Percentiles rank a stretch among this genome's conserved stretches.
Evolutionary conservation across 2,329 filamentous ascomycete genomes (phyloP).

Genomic region (Cordyceps cateniannulata): DNA sequence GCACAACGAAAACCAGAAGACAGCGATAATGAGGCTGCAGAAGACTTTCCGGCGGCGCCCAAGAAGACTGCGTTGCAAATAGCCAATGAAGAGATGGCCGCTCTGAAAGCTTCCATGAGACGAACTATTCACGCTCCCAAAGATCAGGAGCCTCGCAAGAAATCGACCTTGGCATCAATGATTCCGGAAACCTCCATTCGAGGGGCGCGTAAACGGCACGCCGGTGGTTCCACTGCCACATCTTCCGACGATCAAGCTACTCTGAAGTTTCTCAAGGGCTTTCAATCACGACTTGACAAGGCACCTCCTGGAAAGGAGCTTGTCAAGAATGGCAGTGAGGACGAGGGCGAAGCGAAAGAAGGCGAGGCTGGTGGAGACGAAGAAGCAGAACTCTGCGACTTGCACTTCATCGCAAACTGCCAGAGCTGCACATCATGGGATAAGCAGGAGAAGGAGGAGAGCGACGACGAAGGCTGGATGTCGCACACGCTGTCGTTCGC

Average conservation of each 20-base stretch:
- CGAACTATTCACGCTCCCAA: slow-evolving; percentile 47
- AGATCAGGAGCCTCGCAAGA: slow-evolving; percentile 51
- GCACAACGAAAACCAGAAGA: neutral
- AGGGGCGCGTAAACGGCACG: slow-evolving; percentile 59
- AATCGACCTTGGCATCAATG: slow-evolving; percentile 64
- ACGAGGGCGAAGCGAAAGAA: slow-evolving; percentile 12
- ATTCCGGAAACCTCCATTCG: slow-evolving; percentile 65
- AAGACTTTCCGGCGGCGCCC: slow-evolving; percentile 19
- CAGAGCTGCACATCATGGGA: slow-evolving; percentile 89
- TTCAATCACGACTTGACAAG: slow-evolving; percentile 68
- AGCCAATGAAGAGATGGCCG: slow-evolving; percentile 75
- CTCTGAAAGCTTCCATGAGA: slow-evolving; percentile 75
- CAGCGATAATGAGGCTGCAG: neutral
- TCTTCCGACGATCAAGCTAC: slow-evolving; percentile 56
- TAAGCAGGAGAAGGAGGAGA: slow-evolving; percentile 51
- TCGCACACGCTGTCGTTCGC: slow-evolving; percentile 77
- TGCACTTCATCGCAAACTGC: slow-evolving; percentile 94
- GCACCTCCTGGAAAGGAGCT: slow-evolving; percentile 34
- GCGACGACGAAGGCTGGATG: slow-evolving; percentile 72
- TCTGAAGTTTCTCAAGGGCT: slow-evolving; percentile 68
- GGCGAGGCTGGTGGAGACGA: slow-evolving; percentile 43
- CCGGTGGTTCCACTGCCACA: slow-evolving; percentile 45
- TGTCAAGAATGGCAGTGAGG: slow-evolving; percentile 22
- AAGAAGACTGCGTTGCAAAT: slow-evolving; percentile 53
- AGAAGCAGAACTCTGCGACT: slow-evolving; percentile 74